A percentile compares a stretch with the other conserved stretches of the same genome.
Evolutionary conservation across 2,329 filamentous ascomycete species (phyloP).

Genomic region (Penicillium polonicum): DNA sequence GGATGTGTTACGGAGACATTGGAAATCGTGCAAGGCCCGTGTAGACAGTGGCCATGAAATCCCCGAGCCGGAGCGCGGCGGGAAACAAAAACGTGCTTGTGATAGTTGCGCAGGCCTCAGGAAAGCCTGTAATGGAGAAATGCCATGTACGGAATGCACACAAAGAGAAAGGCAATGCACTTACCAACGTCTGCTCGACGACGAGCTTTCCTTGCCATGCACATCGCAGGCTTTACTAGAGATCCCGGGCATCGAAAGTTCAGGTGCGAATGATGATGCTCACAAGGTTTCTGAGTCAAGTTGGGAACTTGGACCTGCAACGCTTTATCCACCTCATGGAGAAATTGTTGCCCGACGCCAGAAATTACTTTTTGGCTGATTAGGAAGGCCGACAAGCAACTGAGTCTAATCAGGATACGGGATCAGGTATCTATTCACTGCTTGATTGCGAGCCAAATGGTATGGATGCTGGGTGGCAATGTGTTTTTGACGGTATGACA

Average conservation of each 20-base stretch:
- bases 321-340: background rate
- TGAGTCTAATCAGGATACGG: background rate
- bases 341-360: background rate
- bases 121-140: conserved; percentile 27
- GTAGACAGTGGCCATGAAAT: conserved; percentile 20
- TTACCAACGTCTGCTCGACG: conserved; percentile 22
- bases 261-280: background rate
- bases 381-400: background rate
- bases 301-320: conserved; percentile 7
- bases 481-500: background rate
- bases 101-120: conserved; percentile 30
- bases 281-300: background rate
- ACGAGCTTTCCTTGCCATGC: background rate
- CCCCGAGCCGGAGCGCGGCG: conserved; percentile 24
- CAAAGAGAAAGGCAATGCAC: conserved; percentile 23
- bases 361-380: background rate
- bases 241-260: background rate
- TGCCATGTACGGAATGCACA: conserved; percentile 26
- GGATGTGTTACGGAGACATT: conserved; percentile 30
- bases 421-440: background rate
- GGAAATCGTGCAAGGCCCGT: conserved; percentile 29
- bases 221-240: background rate
- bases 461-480: background rate
- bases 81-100: conserved; percentile 32
- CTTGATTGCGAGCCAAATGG: background rate